Evolutionary conservation across 2,329 filamentous ascomycete species (phyloP).

Genomic region (Trichoderma sp.): DNA sequence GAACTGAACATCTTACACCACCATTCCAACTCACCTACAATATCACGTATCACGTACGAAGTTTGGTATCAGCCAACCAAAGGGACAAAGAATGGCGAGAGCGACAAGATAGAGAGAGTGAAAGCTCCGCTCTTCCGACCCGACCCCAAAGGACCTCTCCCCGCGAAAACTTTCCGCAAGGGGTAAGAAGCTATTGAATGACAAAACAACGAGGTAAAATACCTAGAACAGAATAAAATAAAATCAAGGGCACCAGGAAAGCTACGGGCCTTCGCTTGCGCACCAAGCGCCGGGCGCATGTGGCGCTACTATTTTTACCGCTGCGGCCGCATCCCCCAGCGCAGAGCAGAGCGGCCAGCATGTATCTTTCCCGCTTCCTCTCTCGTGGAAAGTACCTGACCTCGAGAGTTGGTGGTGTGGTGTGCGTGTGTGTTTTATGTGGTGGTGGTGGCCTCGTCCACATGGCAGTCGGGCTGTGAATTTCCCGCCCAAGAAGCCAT

Average conservation of each 20-base stretch:
- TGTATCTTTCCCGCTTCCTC: neutral
- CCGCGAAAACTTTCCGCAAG: slow-evolving; percentile 18
- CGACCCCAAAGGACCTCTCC: neutral
- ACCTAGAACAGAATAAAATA: too few species aligned
- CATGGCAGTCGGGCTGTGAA: slow-evolving; percentile 14
- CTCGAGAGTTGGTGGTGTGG: too few species aligned
- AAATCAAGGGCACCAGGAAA: neutral
- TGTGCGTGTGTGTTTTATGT: neutral
- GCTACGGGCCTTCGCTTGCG: slow-evolving; percentile 20
- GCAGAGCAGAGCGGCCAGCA: too few species aligned
- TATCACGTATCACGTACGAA: too few species aligned
- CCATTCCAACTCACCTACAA: too few species aligned
- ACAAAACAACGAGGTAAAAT: too few species aligned
- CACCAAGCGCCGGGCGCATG: slow-evolving; percentile 9
- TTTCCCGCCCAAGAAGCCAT: slow-evolving; percentile 4
- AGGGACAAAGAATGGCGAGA: too few species aligned
- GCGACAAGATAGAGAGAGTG: too few species aligned
- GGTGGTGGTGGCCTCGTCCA: slow-evolving; percentile 3
- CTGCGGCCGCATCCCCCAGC: slow-evolving; percentile 14
- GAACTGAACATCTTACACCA: too few species aligned
- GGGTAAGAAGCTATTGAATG: neutral
- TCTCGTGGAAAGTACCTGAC: neutral
- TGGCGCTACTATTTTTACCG: slow-evolving; percentile 23
- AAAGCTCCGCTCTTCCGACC: slow-evolving; percentile 1
- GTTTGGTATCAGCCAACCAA: too few species aligned